phyloP scores from a whole-genome alignment of 768 basidiomycete genomes.

The Leucosporidium creatinivorum region DNA sequence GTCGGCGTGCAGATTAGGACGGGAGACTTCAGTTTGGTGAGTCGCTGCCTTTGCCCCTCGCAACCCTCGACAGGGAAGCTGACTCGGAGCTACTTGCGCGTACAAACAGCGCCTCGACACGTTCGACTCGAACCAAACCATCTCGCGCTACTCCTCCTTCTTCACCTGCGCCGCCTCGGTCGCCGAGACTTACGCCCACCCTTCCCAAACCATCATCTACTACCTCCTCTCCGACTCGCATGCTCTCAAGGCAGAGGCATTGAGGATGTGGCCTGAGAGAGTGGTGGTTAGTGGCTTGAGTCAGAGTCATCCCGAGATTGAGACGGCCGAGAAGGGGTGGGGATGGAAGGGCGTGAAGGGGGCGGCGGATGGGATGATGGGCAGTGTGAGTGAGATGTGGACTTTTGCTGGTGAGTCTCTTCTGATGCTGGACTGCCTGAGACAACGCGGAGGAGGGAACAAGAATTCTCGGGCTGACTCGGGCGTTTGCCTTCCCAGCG shows the following conservation, averaged over 20 bases:
- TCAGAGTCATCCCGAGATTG: constrained; percentile 7
- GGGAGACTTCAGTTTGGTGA: constrained; percentile 2
- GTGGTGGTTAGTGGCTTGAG: constrained; percentile 23
- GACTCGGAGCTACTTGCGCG: background rate
- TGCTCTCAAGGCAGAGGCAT: constrained; percentile 11
- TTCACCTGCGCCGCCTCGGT: constrained; percentile 19
- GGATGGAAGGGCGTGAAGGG: constrained; percentile 4
- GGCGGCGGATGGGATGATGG: constrained; percentile 18
- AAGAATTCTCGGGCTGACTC: no score
- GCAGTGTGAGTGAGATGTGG: constrained; percentile 23
- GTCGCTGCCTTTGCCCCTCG: constrained; percentile 8
- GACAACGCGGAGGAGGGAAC: no score
- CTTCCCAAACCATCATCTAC: constrained; percentile 22
- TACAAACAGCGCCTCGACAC: background rate
- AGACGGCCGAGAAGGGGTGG: background rate
- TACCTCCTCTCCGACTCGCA: constrained; percentile 22
- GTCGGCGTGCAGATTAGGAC: constrained; percentile 26
- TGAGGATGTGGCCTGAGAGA: constrained; percentile 3
- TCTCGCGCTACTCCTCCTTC: constrained; percentile 8
- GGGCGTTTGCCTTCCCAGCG: no score
- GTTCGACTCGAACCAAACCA: constrained; percentile 5
- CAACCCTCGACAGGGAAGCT: background rate
- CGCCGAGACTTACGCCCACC: constrained; percentile 14
- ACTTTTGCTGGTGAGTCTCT: constrained; percentile 4
- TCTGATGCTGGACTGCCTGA: no score